These are phyloP conservation scores for Eragrostis curvula DNA, from an alignment of 176 grass and related monocot species.

Conservation along the genomic window DNA sequence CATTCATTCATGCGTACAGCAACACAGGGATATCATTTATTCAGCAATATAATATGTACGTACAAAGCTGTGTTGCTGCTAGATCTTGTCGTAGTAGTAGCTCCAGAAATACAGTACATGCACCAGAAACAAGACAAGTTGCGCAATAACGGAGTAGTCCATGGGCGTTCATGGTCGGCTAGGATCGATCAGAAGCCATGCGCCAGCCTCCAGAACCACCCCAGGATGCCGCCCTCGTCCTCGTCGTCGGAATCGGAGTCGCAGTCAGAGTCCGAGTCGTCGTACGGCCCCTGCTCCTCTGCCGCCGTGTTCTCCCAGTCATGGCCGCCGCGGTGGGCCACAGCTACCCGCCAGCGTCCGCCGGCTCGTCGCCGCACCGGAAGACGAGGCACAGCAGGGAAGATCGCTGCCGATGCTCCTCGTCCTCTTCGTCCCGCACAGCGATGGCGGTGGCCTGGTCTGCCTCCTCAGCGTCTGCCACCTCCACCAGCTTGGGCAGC, in stretches of 20 bases:
- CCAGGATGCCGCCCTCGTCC: conserved; percentile 24
- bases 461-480: not conserved
- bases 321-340: not conserved
- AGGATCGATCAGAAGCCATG: conserved; percentile 37
- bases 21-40: conserved; percentile 7
- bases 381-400: conserved; percentile 30
- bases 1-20: not conserved
- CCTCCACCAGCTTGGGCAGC: not conserved
- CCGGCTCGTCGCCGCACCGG: conserved; percentile 24
- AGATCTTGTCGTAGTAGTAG: not conserved
- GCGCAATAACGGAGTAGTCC: not conserved
- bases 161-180: not conserved
- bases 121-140: too few species aligned
- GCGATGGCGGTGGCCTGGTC: not conserved
- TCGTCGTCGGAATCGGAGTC: conserved; percentile 57
- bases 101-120: not conserved
- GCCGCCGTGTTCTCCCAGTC: not conserved
- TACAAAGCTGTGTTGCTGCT: conserved; percentile 6
- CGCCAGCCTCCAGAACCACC: conserved; percentile 52
- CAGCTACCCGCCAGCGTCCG: not conserved
- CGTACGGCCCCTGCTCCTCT: not conserved
- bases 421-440: not conserved
- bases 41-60: conserved; percentile 18
- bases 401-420: not conserved
- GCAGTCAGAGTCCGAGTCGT: conserved; percentile 42